Evolutionary conservation across 768 basidiomycete genomes (phyloP).

Genomic region (Lanmaoa rubissima): DNA sequence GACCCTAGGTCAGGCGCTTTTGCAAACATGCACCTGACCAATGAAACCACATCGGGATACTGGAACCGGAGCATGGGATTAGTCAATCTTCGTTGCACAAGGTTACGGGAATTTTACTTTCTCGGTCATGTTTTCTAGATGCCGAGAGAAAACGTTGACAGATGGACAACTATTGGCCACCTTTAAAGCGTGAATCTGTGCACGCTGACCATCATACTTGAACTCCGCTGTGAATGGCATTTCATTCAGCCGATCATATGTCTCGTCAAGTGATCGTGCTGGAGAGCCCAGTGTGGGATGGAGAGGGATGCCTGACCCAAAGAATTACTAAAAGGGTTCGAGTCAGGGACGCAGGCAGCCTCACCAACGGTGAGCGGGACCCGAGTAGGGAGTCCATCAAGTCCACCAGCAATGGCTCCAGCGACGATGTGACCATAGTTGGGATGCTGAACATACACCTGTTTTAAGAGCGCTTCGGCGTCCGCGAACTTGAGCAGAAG

Average conservation of each 20-base stretch:
- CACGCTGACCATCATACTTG: conserved; percentile 88
- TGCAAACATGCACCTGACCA: conserved; percentile 53
- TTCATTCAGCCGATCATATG: conserved; percentile 68
- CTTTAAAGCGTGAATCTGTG: conserved; percentile 65
- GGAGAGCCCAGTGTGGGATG: conserved; percentile 88
- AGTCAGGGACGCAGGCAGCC: conserved; percentile 21
- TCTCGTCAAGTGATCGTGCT: conserved; percentile 76
- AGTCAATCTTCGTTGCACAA: background rate
- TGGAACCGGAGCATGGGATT: conserved; percentile 30
- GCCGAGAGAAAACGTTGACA: conserved; percentile 80
- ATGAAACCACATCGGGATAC: conserved; percentile 79
- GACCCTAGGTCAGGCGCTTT: too few species aligned
- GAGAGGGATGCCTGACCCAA: conserved; percentile 67
- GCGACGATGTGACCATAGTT: conserved; percentile 68
- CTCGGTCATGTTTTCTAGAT: conserved; percentile 89
- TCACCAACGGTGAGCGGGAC: conserved; percentile 72
- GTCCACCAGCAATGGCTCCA: conserved; percentile 58
- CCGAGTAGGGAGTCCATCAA: conserved; percentile 54
- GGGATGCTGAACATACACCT: conserved; percentile 76
- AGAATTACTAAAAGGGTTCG: conserved; percentile 9
- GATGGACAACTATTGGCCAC: conserved; percentile 26
- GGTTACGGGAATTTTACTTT: conserved; percentile 48
- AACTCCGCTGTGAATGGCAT: conserved; percentile 81
- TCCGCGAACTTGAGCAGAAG: conserved; percentile 43
- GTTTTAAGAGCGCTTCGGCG: conserved; percentile 66